Evolutionary conservation across 768 basidiomycete species (phyloP).

Genomic region (Rickenella mellea): DNA sequence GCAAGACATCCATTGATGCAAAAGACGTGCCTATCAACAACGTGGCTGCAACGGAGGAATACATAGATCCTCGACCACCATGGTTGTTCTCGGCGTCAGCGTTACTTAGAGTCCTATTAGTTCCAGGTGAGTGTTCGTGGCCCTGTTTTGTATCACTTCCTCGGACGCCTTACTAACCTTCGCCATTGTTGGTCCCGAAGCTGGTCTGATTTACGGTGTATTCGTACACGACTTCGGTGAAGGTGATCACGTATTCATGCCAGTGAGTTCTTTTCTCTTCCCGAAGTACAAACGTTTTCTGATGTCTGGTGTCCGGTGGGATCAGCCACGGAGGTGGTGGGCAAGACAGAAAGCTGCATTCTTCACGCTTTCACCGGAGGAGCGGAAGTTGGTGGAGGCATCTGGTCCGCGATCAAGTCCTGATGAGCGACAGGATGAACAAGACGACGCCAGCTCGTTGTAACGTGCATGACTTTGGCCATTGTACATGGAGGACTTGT

Average conservation of each 20-base stretch:
- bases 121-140: not conserved
- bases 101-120: not conserved
- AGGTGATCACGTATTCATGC: constrained; percentile 62
- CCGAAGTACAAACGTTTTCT: not conserved
- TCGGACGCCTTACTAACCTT: not conserved
- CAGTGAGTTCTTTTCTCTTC: constrained; percentile 30
- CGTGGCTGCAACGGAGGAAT: not conserved
- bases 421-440: too few relatives aligned
- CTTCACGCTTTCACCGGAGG: constrained; percentile 50
- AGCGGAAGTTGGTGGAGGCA: constrained; percentile 30
- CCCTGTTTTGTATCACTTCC: not conserved
- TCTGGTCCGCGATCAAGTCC: too few relatives aligned
- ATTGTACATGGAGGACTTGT: too few relatives aligned
- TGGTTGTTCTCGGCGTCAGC: not conserved
- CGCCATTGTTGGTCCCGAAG: constrained; percentile 19
- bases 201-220: constrained; percentile 42
- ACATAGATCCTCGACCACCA: not conserved
- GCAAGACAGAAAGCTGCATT: constrained; percentile 37
- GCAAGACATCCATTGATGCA: not conserved
- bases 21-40: not conserved
- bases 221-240: constrained; percentile 63
- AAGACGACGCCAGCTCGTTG: too few relatives aligned
- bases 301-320: not conserved
- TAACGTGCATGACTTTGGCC: too few relatives aligned
- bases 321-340: constrained; percentile 52